Conservation (phyloP, 2,329 filamentous ascomycete species). For the Fusarium lateritium region DNA sequence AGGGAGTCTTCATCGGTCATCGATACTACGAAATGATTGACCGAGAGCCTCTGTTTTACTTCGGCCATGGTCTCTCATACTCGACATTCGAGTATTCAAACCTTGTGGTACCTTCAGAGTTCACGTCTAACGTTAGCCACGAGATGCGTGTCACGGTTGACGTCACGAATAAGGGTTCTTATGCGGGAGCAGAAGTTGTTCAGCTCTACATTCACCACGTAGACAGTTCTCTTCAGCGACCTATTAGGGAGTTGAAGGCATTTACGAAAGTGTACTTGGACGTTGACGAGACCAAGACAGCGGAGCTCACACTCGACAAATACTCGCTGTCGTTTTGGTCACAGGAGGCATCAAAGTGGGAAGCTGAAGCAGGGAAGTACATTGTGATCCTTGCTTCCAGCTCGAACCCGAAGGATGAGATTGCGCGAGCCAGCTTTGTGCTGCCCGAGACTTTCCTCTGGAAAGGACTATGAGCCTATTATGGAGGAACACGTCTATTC, state of each 20-base stretch:
- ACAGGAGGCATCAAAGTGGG: constrained; percentile 35
- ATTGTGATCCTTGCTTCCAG: constrained; percentile 38
- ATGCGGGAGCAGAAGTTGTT: constrained; percentile 33
- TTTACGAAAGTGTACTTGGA: constrained; percentile 23
- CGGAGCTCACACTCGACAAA: constrained; percentile 28
- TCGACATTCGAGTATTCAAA: constrained; percentile 71
- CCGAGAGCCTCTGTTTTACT: constrained; percentile 71
- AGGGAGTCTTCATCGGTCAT: constrained; percentile 82
- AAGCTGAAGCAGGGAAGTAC: constrained; percentile 41
- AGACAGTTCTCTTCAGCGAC: constrained; percentile 30
- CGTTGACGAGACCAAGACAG: background rate
- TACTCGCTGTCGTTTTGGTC: constrained; percentile 42
- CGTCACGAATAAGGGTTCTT: constrained; percentile 25
- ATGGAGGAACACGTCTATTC: background rate
- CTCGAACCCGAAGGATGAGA: constrained; percentile 37
- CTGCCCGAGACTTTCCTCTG: constrained; percentile 29
- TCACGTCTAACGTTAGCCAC: constrained; percentile 2
- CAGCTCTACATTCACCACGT: constrained; percentile 37
- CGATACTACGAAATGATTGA: constrained; percentile 72
- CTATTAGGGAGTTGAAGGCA: constrained; percentile 32
- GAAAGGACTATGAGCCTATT: constrained; percentile 17
- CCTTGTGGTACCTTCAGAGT: constrained; percentile 9
- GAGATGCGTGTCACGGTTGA: constrained; percentile 32
- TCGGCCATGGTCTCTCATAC: constrained; percentile 80
- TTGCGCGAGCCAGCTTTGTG: constrained; percentile 11